These are phyloP conservation scores for Cordia subcordata DNA, from an alignment of 257 asterid species.

Conservation along the genomic window DNA sequence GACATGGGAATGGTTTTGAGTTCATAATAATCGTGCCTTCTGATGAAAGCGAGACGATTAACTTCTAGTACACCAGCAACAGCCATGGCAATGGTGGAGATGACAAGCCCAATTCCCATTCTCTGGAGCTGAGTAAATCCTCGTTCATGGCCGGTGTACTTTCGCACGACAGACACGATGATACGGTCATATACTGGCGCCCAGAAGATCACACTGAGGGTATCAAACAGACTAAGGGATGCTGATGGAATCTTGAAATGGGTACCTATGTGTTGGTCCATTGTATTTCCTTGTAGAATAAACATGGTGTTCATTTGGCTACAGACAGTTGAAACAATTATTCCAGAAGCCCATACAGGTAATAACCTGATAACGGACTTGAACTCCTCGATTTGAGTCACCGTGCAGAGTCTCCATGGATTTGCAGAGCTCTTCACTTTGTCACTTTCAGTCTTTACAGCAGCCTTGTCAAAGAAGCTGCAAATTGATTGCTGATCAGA, in stretches of 20 bases:
- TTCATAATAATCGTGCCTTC: constrained; percentile 43
- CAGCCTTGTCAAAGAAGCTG: constrained; percentile 88
- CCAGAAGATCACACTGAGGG: constrained; percentile 78
- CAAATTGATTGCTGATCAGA: neutral
- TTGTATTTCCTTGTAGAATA: constrained; percentile 70
- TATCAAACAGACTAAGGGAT: constrained; percentile 68
- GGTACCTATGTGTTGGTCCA: constrained; percentile 71
- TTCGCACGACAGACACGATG: constrained; percentile 42
- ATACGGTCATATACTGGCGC: constrained; percentile 48
- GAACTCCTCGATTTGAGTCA: constrained; percentile 85
- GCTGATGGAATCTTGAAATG: constrained; percentile 80
- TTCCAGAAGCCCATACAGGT: constrained; percentile 82
- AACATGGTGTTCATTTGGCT: constrained; percentile 90
- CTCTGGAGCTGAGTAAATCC: constrained; percentile 84
- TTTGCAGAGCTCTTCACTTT: constrained; percentile 17
- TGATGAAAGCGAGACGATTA: constrained; percentile 46
- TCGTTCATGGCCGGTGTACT: constrained; percentile 53
- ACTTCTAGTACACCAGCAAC: constrained; percentile 63
- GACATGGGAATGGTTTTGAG: constrained; percentile 49
- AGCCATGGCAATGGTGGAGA: constrained; percentile 60
- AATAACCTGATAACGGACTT: constrained; percentile 62
- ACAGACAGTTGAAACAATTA: constrained; percentile 66
- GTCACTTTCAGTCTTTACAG: constrained; percentile 46
- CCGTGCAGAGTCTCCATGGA: constrained; percentile 76
- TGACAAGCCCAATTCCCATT: constrained; percentile 56